A percentile compares a stretch with the other conserved stretches of the same genome.
These are phyloP conservation scores for Cicer pinnatifidum DNA, from an alignment of 306 rosid genomes.

Conservation along the genomic window DNA sequence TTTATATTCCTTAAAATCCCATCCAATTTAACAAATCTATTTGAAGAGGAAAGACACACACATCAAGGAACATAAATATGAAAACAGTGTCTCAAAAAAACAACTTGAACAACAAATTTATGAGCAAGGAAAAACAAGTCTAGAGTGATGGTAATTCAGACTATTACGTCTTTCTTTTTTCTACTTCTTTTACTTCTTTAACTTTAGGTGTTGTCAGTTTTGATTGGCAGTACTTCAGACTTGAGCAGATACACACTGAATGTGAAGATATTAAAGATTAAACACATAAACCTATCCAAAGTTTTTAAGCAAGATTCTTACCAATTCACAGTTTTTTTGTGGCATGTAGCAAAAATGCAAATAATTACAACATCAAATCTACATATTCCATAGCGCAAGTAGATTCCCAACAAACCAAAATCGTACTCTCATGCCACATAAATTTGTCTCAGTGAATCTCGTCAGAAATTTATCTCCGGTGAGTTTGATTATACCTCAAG, in stretches of 20 bases:
- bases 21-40: conserved; percentile 12
- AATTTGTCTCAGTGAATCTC: conserved; percentile 21
- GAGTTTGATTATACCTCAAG: conserved; percentile 12
- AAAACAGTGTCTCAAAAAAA: background rate
- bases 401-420: conserved; percentile 9
- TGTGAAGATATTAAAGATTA: conserved; percentile 22
- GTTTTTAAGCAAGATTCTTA: conserved; percentile 20
- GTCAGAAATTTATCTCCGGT: background rate
- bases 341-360: conserved; percentile 31
- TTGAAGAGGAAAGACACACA: background rate
- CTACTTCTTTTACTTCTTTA: conserved; percentile 20
- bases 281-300: background rate
- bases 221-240: background rate
- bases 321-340: conserved; percentile 14
- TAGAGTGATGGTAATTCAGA: conserved; percentile 27
- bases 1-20: conserved; percentile 26
- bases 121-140: conserved; percentile 33
- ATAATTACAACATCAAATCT: conserved; percentile 25
- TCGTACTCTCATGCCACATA: background rate
- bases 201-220: conserved; percentile 18
- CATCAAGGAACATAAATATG: conserved; percentile 3
- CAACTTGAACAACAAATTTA: conserved; percentile 19
- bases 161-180: background rate
- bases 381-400: conserved; percentile 25
- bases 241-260: conserved; percentile 11